Evolutionary conservation across 2,329 filamentous ascomycete species (phyloP).

Genomic region (Colletotrichum godetiae): DNA sequence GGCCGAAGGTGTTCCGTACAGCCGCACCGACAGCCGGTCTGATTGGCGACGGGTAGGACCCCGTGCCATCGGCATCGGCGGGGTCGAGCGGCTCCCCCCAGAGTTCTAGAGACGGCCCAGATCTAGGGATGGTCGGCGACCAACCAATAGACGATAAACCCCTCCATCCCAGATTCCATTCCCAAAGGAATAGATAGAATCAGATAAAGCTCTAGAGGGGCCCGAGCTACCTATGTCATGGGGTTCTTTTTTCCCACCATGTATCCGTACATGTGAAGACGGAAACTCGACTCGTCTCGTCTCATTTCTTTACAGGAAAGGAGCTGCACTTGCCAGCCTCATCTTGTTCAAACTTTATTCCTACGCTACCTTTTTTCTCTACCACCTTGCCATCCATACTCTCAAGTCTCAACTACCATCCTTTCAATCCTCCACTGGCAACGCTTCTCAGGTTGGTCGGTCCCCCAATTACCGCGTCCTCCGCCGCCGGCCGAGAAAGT

Average conservation of each 20-base stretch:
- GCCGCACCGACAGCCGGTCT: neutral
- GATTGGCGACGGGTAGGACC: neutral
- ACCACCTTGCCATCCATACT: neutral
- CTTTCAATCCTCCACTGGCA: neutral
- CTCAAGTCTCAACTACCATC: neutral
- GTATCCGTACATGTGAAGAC: neutral
- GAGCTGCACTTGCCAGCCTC: neutral
- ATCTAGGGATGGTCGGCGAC: constrained; percentile 23
- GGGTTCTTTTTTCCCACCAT: neutral
- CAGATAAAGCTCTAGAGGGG: constrained; percentile 10
- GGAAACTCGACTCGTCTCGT: neutral
- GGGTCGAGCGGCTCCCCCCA: constrained; percentile 1
- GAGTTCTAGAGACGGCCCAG: neutral
- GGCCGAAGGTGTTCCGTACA: neutral
- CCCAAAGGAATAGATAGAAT: neutral
- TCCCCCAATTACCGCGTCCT: neutral
- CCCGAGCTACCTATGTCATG: constrained; percentile 15
- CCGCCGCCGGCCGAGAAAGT: neutral
- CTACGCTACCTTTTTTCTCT: neutral
- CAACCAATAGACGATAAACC: constrained; percentile 1
- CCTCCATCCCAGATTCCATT: neutral
- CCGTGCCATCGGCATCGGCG: neutral
- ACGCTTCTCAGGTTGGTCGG: neutral
- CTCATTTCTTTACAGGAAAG: neutral
- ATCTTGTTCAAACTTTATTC: neutral